Percentiles rank a stretch among this genome's conserved stretches.
These are phyloP conservation scores for Chaetomium sp. DNA, from an alignment of 2,329 filamentous ascomycete genomes.

Conservation along the genomic window DNA sequence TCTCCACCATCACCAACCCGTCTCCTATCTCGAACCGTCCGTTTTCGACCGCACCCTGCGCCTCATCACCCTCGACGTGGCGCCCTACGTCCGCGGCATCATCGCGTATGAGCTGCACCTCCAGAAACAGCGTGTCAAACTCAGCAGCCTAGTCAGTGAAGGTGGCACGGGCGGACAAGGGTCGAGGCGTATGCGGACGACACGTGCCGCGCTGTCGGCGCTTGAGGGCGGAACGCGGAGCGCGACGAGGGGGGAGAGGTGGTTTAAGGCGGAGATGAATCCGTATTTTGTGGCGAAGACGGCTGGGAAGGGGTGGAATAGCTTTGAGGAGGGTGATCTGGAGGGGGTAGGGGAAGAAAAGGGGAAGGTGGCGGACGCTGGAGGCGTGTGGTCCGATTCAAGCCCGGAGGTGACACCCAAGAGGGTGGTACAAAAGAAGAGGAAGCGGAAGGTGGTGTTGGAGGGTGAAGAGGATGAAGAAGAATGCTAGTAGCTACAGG, in stretches of 20 bases:
- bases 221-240: slow-evolving; percentile 60
- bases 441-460: slow-evolving; percentile 16
- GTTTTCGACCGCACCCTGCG: slow-evolving; percentile 67
- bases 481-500: slow-evolving; percentile 8
- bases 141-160: slow-evolving; percentile 50
- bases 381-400: slow-evolving; percentile 5
- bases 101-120: slow-evolving; percentile 67
- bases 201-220: slow-evolving; percentile 61
- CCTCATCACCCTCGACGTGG: slow-evolving; percentile 68
- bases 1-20: slow-evolving; percentile 21
- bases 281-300: slow-evolving; percentile 51
- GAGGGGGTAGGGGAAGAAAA: background rate
- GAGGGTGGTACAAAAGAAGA: slow-evolving; percentile 7
- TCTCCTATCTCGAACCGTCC: slow-evolving; percentile 54
- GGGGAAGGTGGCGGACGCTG: slow-evolving; percentile 1
- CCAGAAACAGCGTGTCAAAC: slow-evolving; percentile 55
- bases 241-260: slow-evolving; percentile 57
- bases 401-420: slow-evolving; percentile 9
- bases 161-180: slow-evolving; percentile 31
- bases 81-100: slow-evolving; percentile 84
- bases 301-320: slow-evolving; percentile 31
- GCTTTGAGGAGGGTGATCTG: slow-evolving; percentile 7
- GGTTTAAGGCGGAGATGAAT: slow-evolving; percentile 57
- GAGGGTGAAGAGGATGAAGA: slow-evolving; percentile 20
- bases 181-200: slow-evolving; percentile 52